phyloP scores from a whole-genome alignment of 73 alveolate species.

The Paramecium biaurelia region DNA sequence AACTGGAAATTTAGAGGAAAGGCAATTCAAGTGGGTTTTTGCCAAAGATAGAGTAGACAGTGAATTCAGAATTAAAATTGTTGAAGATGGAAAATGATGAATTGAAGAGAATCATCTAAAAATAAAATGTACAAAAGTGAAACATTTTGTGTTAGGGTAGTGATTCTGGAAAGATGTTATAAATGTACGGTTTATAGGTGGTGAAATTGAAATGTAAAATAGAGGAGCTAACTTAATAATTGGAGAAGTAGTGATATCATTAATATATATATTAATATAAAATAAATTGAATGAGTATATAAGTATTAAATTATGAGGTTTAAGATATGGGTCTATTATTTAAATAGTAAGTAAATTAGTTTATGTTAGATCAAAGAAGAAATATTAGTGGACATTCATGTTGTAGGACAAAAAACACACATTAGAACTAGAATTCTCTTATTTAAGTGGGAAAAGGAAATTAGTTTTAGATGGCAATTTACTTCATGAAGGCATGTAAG shows the following conservation, averaged over 20 bases:
- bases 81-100: constrained; percentile 30
- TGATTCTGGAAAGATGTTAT: constrained; percentile 18
- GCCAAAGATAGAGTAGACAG: not conserved
- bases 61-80: not conserved
- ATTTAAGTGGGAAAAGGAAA: constrained; percentile 19
- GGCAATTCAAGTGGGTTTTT: not conserved
- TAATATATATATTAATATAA: not conserved
- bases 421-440: constrained; percentile 10
- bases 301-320: constrained; percentile 4
- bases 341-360: not conserved
- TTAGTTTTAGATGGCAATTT: not conserved
- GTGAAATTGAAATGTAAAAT: constrained; percentile 32
- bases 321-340: not conserved
- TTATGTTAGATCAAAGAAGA: not conserved
- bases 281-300: constrained; percentile 1
- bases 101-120: not conserved
- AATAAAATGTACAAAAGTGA: not conserved
- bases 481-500: constrained; percentile 48
- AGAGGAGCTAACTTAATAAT: not conserved
- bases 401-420: not conserved
- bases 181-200: not conserved
- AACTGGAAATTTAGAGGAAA: not conserved
- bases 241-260: constrained; percentile 2
- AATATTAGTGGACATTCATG: constrained; percentile 27
- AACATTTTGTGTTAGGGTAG: not conserved